Base-by-base conservation (phyloP, 1,284 basidiomycete genomes). In the Sphagnurus paluster region DNA sequence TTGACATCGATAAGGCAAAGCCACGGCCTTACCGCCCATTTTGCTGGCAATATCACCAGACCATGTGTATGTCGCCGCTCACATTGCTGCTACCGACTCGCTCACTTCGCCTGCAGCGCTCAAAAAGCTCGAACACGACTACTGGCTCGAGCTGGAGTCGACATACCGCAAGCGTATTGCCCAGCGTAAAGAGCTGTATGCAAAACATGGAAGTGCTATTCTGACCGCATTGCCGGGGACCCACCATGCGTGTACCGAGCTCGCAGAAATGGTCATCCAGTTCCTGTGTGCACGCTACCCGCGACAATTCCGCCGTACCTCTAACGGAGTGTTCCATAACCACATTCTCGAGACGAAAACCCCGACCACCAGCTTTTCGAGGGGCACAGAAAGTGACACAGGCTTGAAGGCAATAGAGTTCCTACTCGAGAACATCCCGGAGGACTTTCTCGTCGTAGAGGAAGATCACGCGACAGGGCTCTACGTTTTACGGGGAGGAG, bases 1-100 rank as follows among this genome's bases (percentile, higher is more conserved):
- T 79, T 44, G 58, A 76, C 46, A 59, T 79, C 35, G 60, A 66
- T 39, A 63, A 49, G 2, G 66, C 74, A 2, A 67, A 62, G 42
- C 62, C 77, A 3, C 65, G 76, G 24, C 77, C 76, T 14, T 79
- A 78, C 55, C 67, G 76, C 20, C 76, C 76, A 0, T 76, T 79
- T 50, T 66, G 76, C 46, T 78, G 76, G 75, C 62, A 63, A 45
- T 78, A 76, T 46, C 68, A 76, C 50, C 76, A 79, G 52, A 75
- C 61, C n/a, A 77, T 78, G 76, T 66, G 76, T 76, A 56, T 39
- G 70, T 64, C 11, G 30, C 10, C 9, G 32, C 8, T 10, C 16
- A 13, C 4, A 5, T 14, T 10, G 28, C 11, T 8, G 30, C 20
- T 35, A 4, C 35, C 33, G 5, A 19, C 16, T 38, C 32, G 41